Conservation (phyloP, 768 basidiomycete species). For the Lentinula edodes region DNA sequence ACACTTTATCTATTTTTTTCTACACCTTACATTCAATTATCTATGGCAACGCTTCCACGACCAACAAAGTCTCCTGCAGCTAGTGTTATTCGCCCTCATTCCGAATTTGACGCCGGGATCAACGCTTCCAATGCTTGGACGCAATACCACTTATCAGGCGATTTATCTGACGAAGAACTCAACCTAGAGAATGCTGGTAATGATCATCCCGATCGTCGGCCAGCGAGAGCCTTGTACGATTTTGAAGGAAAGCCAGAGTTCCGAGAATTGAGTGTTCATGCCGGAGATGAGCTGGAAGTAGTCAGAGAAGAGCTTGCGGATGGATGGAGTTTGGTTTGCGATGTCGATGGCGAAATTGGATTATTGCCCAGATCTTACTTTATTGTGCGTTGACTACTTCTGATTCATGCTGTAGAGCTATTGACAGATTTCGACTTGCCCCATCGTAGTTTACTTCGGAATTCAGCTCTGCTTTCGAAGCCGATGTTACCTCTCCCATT, state of each 20-base stretch:
- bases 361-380: conserved; percentile 69
- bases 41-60: conserved; percentile 33
- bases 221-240: conserved; percentile 65
- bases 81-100: conserved; percentile 22
- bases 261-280: conserved; percentile 60
- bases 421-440: not conserved
- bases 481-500: conserved; percentile 26
- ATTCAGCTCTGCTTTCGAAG: conserved; percentile 46
- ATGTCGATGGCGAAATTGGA: conserved; percentile 53
- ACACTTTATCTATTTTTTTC: not conserved
- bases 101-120: conserved; percentile 71
- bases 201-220: conserved; percentile 25
- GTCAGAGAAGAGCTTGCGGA: conserved; percentile 68
- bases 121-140: conserved; percentile 79
- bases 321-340: conserved; percentile 76
- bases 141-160: conserved; percentile 39
- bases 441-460: conserved; percentile 55
- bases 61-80: conserved; percentile 20
- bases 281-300: conserved; percentile 68
- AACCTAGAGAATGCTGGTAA: conserved; percentile 22
- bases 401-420: not conserved
- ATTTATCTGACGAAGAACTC: conserved; percentile 13
- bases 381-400: conserved; percentile 42
- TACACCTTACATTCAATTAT: not conserved
- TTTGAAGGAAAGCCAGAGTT: conserved; percentile 77